Conservation (phyloP, 2,329 filamentous ascomycete species). For the Leptodontidium sp. region DNA sequence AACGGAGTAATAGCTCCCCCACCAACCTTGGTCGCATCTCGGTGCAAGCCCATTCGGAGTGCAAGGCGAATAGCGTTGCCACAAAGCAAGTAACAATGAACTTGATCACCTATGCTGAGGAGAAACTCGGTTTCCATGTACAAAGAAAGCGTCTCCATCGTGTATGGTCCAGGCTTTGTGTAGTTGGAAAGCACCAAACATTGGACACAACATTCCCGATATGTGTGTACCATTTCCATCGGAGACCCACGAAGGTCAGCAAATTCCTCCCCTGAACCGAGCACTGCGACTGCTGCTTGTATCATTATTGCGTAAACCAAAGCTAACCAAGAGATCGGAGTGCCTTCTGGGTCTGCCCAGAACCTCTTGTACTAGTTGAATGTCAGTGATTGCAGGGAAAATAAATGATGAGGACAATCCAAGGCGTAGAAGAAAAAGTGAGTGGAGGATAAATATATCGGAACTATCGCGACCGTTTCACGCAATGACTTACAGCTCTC, state of each 20-base stretch:
- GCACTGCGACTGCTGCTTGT: slow-evolving; percentile 50
- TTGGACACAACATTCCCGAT: slow-evolving; percentile 59
- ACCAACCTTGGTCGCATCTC: slow-evolving; percentile 52
- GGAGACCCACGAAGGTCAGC: slow-evolving; percentile 53
- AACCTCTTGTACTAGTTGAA: slow-evolving; percentile 56
- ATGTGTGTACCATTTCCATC: slow-evolving; percentile 57
- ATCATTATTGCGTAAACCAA: slow-evolving; percentile 51
- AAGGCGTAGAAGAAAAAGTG: background rate
- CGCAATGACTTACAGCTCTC: slow-evolving; percentile 49
- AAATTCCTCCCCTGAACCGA: slow-evolving; percentile 55
- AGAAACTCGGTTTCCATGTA: slow-evolving; percentile 61
- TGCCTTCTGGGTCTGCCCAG: slow-evolving; percentile 53
- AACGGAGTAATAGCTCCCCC: slow-evolving; percentile 67
- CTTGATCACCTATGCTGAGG: slow-evolving; percentile 58
- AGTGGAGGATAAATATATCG: background rate
- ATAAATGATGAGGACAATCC: background rate
- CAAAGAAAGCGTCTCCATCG: slow-evolving; percentile 59
- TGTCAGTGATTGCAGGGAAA: slow-evolving; percentile 17
- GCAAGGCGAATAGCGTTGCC: slow-evolving; percentile 61
- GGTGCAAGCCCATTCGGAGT: slow-evolving; percentile 66
- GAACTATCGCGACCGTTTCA: too few relatives aligned
- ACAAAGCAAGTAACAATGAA: slow-evolving; percentile 62
- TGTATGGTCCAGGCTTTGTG: slow-evolving; percentile 56
- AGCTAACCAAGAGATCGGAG: slow-evolving; percentile 58
- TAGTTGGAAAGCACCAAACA: slow-evolving; percentile 60